A percentile compares a stretch with the other conserved stretches of the same genome.
Evolutionary conservation across 768 basidiomycete genomes (phyloP).

Genomic region (Serendipita indica): DNA sequence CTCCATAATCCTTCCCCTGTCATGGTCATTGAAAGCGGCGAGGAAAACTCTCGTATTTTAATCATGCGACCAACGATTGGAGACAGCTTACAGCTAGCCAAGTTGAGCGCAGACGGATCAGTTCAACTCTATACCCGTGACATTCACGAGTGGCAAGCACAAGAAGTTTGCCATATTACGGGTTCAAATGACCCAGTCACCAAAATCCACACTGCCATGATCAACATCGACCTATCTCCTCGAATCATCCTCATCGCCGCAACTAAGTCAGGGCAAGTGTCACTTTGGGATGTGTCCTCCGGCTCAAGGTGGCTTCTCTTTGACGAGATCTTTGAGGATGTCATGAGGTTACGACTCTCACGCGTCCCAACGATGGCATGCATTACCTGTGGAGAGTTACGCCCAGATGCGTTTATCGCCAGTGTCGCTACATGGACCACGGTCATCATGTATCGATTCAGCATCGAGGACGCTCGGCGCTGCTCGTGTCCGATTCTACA

Average conservation of each 20-base stretch:
- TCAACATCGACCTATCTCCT: slow-evolving; percentile 35
- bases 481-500: slow-evolving; percentile 50
- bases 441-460: slow-evolving; percentile 50
- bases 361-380: slow-evolving; percentile 44
- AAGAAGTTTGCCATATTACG: slow-evolving; percentile 39
- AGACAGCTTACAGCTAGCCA: slow-evolving; percentile 37
- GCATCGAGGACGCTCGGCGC: slow-evolving; percentile 41
- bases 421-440: slow-evolving; percentile 50
- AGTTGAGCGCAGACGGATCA: slow-evolving; percentile 49
- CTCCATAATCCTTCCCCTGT: not conserved
- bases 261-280: slow-evolving; percentile 51
- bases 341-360: slow-evolving; percentile 47
- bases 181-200: slow-evolving; percentile 39
- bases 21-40: slow-evolving; percentile 8
- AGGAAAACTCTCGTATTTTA: not conserved
- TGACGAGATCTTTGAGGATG: slow-evolving; percentile 41
- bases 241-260: slow-evolving; percentile 45
- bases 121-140: slow-evolving; percentile 46
- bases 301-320: slow-evolving; percentile 48
- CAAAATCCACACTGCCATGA: slow-evolving; percentile 37
- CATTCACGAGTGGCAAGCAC: slow-evolving; percentile 29
- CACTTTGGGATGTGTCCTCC: slow-evolving; percentile 60
- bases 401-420: slow-evolving; percentile 48
- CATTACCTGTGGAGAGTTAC: slow-evolving; percentile 51
- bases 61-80: slow-evolving; percentile 21